Conservation (phyloP, 23 red algal genomes). For the Gracilariopsis chorda region DNA sequence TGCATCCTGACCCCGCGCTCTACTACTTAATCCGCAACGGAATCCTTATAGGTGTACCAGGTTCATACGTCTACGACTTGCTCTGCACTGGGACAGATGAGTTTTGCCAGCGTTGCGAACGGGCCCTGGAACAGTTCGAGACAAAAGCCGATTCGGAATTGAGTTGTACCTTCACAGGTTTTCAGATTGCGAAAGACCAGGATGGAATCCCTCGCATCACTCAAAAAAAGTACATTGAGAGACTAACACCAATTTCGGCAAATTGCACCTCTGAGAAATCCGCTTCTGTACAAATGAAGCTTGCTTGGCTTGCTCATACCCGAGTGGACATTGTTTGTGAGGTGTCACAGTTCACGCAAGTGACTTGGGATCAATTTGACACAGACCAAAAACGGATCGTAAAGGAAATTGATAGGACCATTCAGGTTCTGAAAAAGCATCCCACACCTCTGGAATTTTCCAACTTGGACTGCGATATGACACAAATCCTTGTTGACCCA, state of each 20-base stretch:
- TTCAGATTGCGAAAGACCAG: neutral
- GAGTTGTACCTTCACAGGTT: neutral
- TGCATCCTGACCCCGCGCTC: neutral
- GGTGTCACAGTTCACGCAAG: conserved; percentile 1
- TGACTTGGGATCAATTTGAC: neutral
- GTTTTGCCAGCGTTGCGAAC: too few species aligned
- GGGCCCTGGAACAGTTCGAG: too few species aligned
- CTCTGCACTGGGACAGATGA: too few species aligned
- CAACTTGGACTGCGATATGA: neutral
- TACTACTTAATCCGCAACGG: neutral
- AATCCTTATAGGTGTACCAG: too few species aligned
- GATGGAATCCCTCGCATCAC: neutral
- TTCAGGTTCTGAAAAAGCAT: neutral
- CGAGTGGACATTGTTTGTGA: neutral
- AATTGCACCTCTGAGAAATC: neutral
- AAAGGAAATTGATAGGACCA: neutral
- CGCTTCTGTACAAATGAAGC: neutral
- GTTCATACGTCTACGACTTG: neutral
- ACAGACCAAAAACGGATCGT: neutral
- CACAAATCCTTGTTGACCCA: neutral
- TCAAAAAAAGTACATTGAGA: neutral
- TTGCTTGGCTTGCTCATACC: conserved; percentile 18
- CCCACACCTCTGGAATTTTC: neutral
- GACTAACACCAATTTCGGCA: neutral
- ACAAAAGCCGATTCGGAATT: neutral